Evolutionary conservation across 1,139 yeast species (phyloP).

Genomic region (Zygosaccharomyces sapae): DNA sequence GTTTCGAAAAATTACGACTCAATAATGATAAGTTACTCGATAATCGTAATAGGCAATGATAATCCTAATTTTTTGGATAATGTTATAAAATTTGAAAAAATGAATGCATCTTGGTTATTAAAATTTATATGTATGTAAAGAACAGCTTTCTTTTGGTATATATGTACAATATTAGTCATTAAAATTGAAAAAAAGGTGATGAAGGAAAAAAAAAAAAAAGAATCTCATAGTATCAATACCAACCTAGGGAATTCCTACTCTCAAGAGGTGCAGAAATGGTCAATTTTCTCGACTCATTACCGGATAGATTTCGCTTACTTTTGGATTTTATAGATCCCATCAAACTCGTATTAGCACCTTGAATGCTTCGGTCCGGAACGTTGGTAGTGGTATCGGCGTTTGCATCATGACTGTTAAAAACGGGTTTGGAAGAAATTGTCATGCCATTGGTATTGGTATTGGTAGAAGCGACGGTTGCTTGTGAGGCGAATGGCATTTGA

Average conservation of each 20-base stretch:
- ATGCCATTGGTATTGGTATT: neutral
- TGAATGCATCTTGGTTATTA: neutral
- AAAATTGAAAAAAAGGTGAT: neutral
- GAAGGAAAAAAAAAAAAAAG: neutral
- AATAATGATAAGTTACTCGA: neutral
- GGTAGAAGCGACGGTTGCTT: neutral
- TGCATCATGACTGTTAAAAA: too few species aligned
- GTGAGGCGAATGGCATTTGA: neutral
- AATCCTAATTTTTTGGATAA: neutral
- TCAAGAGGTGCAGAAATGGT: constrained; percentile 12
- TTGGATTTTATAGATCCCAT: neutral
- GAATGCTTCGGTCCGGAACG: neutral
- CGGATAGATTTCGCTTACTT: constrained; percentile 1
- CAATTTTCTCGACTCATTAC: constrained; percentile 8
- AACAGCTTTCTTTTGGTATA: neutral
- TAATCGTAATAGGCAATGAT: neutral
- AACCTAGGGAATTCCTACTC: constrained; percentile 14
- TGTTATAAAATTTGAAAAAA: neutral
- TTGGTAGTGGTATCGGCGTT: neutral
- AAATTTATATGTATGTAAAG: neutral
- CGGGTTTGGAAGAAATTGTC: too few species aligned
- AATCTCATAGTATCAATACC: constrained; percentile 2
- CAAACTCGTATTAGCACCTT: neutral
- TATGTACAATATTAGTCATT: neutral
- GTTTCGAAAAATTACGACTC: neutral